phyloP scores from a whole-genome alignment of 2,329 filamentous ascomycete species.

The Ceratocystis cacaofunesta region DNA sequence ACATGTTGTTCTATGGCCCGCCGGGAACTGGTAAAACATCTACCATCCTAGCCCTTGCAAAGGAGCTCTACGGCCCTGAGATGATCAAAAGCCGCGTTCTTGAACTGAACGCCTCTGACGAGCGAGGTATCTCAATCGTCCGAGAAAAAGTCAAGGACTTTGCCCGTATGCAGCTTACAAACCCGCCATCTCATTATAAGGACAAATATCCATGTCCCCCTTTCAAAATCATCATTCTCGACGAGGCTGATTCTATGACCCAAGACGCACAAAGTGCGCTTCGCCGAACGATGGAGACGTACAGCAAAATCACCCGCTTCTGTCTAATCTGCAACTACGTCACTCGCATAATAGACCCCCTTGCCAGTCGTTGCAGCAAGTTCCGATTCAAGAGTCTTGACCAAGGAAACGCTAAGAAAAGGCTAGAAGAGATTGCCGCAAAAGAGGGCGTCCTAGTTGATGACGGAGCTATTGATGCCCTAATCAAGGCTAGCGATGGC shows the following conservation, averaged over 20 bases:
- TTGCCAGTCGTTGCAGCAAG: constrained; percentile 87
- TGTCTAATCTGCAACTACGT: constrained; percentile 98
- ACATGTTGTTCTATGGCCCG: constrained; percentile 98
- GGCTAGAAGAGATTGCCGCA: constrained; percentile 69
- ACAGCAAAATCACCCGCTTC: constrained; percentile 90
- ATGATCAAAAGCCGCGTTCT: constrained; percentile 89
- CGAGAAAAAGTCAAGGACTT: constrained; percentile 98
- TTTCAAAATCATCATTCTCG: constrained; percentile 97
- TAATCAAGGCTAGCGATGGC: constrained; percentile 81
- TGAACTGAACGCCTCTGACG: constrained; percentile 96
- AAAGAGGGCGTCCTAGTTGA: constrained; percentile 65
- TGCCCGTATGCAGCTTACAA: constrained; percentile 82
- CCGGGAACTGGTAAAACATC: constrained; percentile 97
- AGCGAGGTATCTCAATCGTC: constrained; percentile 93
- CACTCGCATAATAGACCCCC: constrained; percentile 89
- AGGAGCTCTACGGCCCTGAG: constrained; percentile 92
- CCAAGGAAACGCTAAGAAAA: constrained; percentile 62
- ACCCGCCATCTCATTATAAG: constrained; percentile 55
- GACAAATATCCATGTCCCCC: constrained; percentile 78
- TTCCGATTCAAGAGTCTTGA: constrained; percentile 96
- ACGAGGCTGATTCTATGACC: constrained; percentile 98
- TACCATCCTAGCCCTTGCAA: constrained; percentile 89
- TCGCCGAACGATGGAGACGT: constrained; percentile 94
- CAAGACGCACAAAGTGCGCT: constrained; percentile 92
- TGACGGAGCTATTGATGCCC: constrained; percentile 62